These are phyloP conservation scores for Pichia sp. DNA, from an alignment of 1,139 yeast genomes.

Conservation along the genomic window DNA sequence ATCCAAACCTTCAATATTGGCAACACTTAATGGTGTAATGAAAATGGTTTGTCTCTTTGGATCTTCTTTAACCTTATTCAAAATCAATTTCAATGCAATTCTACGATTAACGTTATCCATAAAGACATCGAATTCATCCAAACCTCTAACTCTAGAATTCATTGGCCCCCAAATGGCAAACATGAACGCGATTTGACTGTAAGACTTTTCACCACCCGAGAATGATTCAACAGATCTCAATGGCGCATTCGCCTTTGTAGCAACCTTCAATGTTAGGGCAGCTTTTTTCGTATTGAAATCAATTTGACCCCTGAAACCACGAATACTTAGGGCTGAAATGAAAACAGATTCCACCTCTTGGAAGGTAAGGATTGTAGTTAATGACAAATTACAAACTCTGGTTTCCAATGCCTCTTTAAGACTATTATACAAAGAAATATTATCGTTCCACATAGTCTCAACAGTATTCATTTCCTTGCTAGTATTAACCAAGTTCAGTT, in stretches of 20 bases:
- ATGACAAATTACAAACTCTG: conserved; percentile 50
- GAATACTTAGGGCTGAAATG: conserved; percentile 55
- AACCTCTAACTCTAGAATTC: conserved; percentile 82
- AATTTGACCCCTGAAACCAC: conserved; percentile 78
- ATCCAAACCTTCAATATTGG: conserved; percentile 67
- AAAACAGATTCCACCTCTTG: conserved; percentile 51
- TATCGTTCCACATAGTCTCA: no score
- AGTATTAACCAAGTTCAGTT: conserved; percentile 36
- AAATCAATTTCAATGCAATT: conserved; percentile 72
- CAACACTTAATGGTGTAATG: conserved; percentile 93
- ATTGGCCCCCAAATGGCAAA: conserved; percentile 92
- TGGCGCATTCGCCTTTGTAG: conserved; percentile 57
- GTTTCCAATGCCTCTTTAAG: conserved; percentile 48
- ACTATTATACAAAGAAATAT: no score
- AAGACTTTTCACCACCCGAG: conserved; percentile 97
- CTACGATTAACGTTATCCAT: conserved; percentile 95
- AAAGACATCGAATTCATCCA: conserved; percentile 97
- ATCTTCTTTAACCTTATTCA: conserved; percentile 59
- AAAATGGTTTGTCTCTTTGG: conserved; percentile 83
- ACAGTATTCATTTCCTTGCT: conserved; percentile 37
- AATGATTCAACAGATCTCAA: conserved; percentile 76
- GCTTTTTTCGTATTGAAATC: conserved; percentile 57
- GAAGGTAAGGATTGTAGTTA: conserved; percentile 44
- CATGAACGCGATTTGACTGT: conserved; percentile 84
- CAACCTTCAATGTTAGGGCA: conserved; percentile 53